Conservation (phyloP, 768 basidiomycete species). For the Auricularia sp. region DNA sequence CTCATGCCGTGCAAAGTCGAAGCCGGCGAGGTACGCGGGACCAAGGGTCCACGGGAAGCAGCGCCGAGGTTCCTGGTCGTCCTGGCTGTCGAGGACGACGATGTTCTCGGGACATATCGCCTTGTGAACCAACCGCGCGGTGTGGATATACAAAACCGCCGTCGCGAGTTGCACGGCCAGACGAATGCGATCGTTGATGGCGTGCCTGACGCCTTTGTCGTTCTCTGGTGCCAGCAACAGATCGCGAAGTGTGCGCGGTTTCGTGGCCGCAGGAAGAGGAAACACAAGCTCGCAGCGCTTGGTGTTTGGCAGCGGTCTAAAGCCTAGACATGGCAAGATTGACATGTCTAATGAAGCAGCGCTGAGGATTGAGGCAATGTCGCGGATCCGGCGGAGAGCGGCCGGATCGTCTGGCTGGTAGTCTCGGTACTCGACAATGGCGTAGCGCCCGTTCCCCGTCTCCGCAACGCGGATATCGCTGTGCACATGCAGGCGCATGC, state of each 20-base stretch:
- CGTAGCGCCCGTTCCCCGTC: not conserved
- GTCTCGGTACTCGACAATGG: not conserved
- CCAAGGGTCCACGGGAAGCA: not conserved
- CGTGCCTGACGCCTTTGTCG: too few relatives aligned
- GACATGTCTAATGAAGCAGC: not conserved
- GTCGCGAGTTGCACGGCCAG: not conserved
- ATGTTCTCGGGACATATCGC: conserved; percentile 2
- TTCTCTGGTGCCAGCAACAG: too few relatives aligned
- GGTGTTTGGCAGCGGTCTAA: not conserved
- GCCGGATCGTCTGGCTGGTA: not conserved
- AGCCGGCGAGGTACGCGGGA: not conserved
- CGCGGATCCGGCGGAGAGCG: not conserved
- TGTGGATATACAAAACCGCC: not conserved
- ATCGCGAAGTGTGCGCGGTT: too few relatives aligned
- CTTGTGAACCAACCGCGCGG: conserved; percentile 1
- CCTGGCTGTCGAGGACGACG: not conserved
- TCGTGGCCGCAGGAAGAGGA: not conserved
- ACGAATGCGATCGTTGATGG: too few relatives aligned
- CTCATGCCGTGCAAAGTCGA: conserved; percentile 1
- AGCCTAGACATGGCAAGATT: conserved; percentile 1
- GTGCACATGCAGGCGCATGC: too few relatives aligned
- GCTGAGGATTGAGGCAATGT: not conserved
- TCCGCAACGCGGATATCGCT: too few relatives aligned
- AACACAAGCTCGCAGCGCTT: not conserved
- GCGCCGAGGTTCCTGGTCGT: not conserved